Evolutionary conservation across 148 eudicot species (phyloP), one percentile per base, ranked within the genome.

Genomic region (Chenopodium album): DNA sequence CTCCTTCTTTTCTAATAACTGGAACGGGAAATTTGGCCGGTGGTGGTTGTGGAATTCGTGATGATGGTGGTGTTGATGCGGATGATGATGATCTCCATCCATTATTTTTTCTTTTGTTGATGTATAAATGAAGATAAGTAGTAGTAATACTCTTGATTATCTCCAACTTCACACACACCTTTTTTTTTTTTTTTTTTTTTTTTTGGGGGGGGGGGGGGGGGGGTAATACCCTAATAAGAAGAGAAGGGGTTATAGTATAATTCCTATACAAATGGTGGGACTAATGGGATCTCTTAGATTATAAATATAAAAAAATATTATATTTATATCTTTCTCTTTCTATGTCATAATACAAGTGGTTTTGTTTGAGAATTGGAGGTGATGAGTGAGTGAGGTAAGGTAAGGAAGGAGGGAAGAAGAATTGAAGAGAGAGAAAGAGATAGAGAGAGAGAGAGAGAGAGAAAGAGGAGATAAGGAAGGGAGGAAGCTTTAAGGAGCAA

Each of bases 1-100:
- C 75, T 95, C 97, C 78, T 91, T 95, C 86, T 93, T 93, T 62
- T 92, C 96, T 0, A 95, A 88, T 2, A 93, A 74, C 71, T 95
- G 98, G 80, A 95, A 93, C 2, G 99, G 99, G 81, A 95, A 95
- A 77, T 88, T 91, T 1, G 90, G 98, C 6, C 94, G 89, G 78
- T 88, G 87, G 8, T 85, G 88, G 73, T 78, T 85, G 11, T 92
- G 81, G 9, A 79, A 85, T 3, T 87, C 88, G 52, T 83, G 88
- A 34, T 83, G 92, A 56, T 90, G 86, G 32, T 90, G 83, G 26
- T 80, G 80, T 54, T 73, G 89, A 75, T 83, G 88, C 44, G 84
- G 89, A 77, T 85, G 89, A 77, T 89, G 87, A 85, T 92, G 93
- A 64, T 91, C 90, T 66, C 92, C 93, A 22, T 93, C 91, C 92